Base-by-base conservation (phyloP, 257 asterid genomes). In the Catharanthus roseus region DNA sequence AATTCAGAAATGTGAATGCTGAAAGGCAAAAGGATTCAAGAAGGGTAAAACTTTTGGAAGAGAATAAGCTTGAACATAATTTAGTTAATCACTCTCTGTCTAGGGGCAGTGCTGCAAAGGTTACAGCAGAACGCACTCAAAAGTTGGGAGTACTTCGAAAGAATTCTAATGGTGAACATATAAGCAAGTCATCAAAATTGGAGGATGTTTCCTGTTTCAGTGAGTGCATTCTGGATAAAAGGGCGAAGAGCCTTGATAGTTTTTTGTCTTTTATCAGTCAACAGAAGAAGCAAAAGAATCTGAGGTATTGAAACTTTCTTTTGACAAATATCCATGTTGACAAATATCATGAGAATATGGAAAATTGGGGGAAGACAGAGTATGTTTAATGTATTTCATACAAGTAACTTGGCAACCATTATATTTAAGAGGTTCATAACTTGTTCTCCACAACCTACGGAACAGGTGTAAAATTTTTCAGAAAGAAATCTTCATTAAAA, bases 191-290 rank as follows among this genome's bases (percentile, higher is more conserved):
- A 57, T 73, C 73, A 56, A 80, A 79, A 68, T 54, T 19, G 49
- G 78, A 73, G 67, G 68, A 80, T 65, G 68, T 73, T 54, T 21
- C 64, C 67, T 65, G 63, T 68, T 45, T 19, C 53, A 73, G 65
- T 55, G 65, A 72, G 54, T 57, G 77, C 38, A 74, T 79, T 73
- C 54, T 79, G 73, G 80, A 12, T 16, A 88, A 78, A 73, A 82
- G 87, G 78, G 83, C 65, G 64, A 75, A 80, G 34, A 56, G 72
- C 68, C 56, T 78, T 26, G 72, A 63, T 39, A 70, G 68, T 49
- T 45, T 76, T 65, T 60, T n/a, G 88, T 90, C 67, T 93, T 93
- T 77, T 91, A 97, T 75, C 91, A 77, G 72, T 86, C 90, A 54
- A 72, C 88, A 33, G 88, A 87, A n/a, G n/a, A n/a, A n/a, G n/a